Conservation (phyloP, 2,329 filamentous ascomycete species). For the Aspergillus puulaauensis region DNA sequence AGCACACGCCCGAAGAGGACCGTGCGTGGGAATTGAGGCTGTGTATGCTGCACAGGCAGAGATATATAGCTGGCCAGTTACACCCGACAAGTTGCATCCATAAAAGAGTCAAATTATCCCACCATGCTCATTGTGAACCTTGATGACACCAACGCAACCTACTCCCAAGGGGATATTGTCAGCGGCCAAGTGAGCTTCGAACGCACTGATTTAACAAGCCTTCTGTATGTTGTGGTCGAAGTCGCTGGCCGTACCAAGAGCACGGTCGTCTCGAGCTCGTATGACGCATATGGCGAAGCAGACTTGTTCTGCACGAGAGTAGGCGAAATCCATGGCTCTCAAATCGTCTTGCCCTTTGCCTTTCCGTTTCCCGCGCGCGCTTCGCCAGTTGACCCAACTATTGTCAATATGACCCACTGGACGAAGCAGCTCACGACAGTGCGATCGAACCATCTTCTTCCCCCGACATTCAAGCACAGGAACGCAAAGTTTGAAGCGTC, state of each 20-base stretch:
- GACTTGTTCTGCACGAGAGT: not conserved
- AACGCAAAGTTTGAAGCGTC: not conserved
- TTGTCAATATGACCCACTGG: not conserved
- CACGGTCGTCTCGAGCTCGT: not conserved
- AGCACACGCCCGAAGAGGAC: not conserved
- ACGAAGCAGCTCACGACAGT: not conserved
- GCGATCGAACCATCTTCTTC: not conserved
- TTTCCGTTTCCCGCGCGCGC: not conserved
- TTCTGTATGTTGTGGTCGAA: not conserved
- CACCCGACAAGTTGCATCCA: not conserved
- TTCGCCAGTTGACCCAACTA: not conserved
- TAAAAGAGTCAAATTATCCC: not conserved
- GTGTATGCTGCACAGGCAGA: not conserved
- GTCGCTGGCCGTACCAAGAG: not conserved
- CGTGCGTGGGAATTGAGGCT: not conserved
- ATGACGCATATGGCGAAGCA: not conserved
- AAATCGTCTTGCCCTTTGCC: not conserved
- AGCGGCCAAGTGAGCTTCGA: not conserved
- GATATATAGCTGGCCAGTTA: not conserved
- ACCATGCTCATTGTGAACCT: not conserved
- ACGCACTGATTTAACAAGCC: not conserved
- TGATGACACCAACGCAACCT: not conserved
- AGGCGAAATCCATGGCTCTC: not conserved
- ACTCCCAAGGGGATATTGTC: not conserved
- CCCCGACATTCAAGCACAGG: not conserved